Evolutionary conservation across 805 yeast species (phyloP).

Genomic region (Wickerhamiella galacta): DNA sequence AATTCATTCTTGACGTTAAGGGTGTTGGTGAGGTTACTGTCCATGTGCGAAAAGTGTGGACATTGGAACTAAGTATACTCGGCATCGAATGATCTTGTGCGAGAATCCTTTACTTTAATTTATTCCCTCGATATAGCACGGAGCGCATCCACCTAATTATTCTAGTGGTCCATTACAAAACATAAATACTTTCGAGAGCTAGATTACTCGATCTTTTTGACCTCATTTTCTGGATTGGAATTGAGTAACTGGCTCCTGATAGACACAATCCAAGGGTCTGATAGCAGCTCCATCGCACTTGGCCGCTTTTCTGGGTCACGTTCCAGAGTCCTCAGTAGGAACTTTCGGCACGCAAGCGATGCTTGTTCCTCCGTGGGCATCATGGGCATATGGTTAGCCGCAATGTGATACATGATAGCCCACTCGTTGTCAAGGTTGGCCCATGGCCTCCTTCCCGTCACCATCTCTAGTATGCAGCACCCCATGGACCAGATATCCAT

Average conservation of each 20-base stretch:
- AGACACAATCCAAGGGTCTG: slow-evolving; percentile 19
- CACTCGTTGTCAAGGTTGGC: slow-evolving; percentile 89
- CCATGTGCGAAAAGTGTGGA: slow-evolving; percentile 92
- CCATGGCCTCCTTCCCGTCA: slow-evolving; percentile 95
- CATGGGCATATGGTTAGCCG: slow-evolving; percentile 83
- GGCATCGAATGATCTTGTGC: slow-evolving; percentile 35
- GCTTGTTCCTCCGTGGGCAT: slow-evolving; percentile 67
- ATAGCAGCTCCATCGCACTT: slow-evolving; percentile 66
- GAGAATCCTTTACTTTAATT: not conserved
- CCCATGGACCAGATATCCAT: slow-evolving; percentile 94
- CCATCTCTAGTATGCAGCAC: slow-evolving; percentile 91
- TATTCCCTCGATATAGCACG: not conserved
- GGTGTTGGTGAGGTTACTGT: slow-evolving; percentile 35
- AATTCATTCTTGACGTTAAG: slow-evolving; percentile 21
- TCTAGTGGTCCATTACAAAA: too few species aligned
- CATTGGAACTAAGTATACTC: slow-evolving; percentile 76
- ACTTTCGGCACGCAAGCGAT: slow-evolving; percentile 52
- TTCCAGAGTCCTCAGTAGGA: slow-evolving; percentile 59
- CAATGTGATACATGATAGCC: slow-evolving; percentile 97
- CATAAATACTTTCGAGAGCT: too few species aligned
- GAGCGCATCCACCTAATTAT: too few species aligned
- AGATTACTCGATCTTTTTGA: not conserved
- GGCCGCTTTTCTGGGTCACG: slow-evolving; percentile 70
- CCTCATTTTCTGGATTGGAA: not conserved
- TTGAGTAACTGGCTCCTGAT: slow-evolving; percentile 10